Percentiles rank a stretch among this genome's conserved stretches.
phyloP scores from a whole-genome alignment of 139 green algal genomes.

The Haematococcus sp. region DNA sequence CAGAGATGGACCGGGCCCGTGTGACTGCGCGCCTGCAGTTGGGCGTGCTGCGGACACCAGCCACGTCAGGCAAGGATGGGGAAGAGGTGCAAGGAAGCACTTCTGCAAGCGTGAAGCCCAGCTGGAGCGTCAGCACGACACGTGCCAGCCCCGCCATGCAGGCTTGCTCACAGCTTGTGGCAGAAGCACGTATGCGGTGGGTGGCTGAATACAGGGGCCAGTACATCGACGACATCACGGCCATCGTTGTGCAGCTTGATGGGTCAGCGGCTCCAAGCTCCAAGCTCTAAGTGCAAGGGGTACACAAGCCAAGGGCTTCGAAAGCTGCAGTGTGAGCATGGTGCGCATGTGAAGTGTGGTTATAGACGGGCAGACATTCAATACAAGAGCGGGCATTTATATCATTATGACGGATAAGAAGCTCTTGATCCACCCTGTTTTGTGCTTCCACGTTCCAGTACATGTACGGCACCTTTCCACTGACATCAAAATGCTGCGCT shows the following conservation, averaged over 20 bases:
- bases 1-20: not conserved
- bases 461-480: too few relatives aligned
- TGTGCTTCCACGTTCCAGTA: too few relatives aligned
- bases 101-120: not conserved
- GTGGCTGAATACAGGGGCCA: constrained; percentile 28
- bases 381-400: too few relatives aligned
- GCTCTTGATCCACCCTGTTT: too few relatives aligned
- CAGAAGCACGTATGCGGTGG: constrained; percentile 36
- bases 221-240: constrained; percentile 55
- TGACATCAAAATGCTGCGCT: too few relatives aligned
- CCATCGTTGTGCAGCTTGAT: constrained; percentile 26
- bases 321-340: too few relatives aligned
- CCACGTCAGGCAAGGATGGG: not conserved
- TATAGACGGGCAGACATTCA: too few relatives aligned
- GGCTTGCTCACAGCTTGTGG: constrained; percentile 36
- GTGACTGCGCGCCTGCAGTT: not conserved
- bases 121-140: not conserved
- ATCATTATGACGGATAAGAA: too few relatives aligned
- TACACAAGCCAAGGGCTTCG: too few relatives aligned
- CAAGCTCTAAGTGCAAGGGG: too few relatives aligned
- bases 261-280: not conserved
- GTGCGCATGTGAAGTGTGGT: too few relatives aligned
- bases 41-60: not conserved
- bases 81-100: constrained; percentile 1
- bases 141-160: constrained; percentile 4